Base-by-base conservation (phyloP, 2,329 filamentous ascomycete species). In the Thielaviopsis ethacetica region DNA sequence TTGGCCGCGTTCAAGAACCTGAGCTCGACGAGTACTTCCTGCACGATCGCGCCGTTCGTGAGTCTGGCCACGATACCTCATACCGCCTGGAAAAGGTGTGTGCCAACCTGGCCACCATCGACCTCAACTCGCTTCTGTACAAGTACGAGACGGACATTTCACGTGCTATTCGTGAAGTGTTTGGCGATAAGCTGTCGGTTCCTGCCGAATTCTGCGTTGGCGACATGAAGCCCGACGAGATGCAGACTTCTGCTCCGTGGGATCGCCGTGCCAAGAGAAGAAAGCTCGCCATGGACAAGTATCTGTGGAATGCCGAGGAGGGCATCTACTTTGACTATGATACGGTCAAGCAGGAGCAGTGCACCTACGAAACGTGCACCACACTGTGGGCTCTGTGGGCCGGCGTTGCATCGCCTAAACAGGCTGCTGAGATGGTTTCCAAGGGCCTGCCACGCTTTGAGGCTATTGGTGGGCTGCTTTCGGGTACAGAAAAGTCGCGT, bases 261-360 rank as follows among this genome's bases (percentile, higher is more conserved):
- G 91, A 96, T 68, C 86, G 91, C 49, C 85, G 90, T 47, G 88
- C 90, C 53, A 87, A 86, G 73, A 82, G 84, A 66, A 84, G 93
- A 66, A 91, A 93, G 76, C 76, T 84, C 65, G 83, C 83, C 9
- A 93, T 97, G 66, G 88, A 97, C 71, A 93, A 90, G 73, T 89
- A 93, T 67, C 82, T 95, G 69, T 98, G 93, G 93, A 86, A 94
- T 68, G 86, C 91, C 64, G 77, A 88, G 64, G 83, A 87, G 68
- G 91, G 91, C 61, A 95, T 97, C 88, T 98, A 89, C 76, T 97
- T 97, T 68, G 93, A 98, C 72, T 98, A 97, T 71, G 80, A 98
- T 73, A 95, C 89, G 0, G 83, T 79, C 62, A 88, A 85, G 71
- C 82, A 90, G 68, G 72, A 89, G 71, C 88, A 86, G 66, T 89